Evolutionary conservation across 345 rosid genomes (phyloP), one percentile per base, ranked within the genome.

Genomic region (Euphorbia pulcherrima): DNA sequence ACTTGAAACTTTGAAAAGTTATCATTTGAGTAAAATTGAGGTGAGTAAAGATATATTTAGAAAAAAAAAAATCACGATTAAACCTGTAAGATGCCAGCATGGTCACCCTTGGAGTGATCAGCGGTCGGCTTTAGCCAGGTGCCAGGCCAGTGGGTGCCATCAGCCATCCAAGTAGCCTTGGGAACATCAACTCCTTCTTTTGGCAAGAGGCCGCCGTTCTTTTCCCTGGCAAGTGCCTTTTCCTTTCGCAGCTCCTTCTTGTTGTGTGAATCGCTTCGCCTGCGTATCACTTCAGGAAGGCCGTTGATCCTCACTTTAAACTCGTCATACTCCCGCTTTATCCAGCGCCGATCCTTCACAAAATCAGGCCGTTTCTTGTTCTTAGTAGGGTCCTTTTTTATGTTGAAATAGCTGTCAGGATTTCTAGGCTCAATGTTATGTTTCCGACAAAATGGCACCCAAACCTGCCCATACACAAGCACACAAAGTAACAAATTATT

Each of bases 111-210:
- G 20, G 83, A 2, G 66, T 93, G 98, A 71, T 90, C 97, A 14
- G 88, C 63, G 7, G 71, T 68, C 1, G 97, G 80, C 35, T 68
- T 57, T 65, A 80, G 77, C 98, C 98, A 93, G 0, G 98, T 88
- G 3, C 98, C 97, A 12, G 98, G 98, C 98, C 98, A 92, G 51
- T 88, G 97, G 1, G 97, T 92, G 8, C 97, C 98, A 64, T 93
- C 96, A 50, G 98, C 98, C 97, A 93, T 93, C 98, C 98, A 93
- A 1, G 97, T 93, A 50, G 98, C 98, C 65, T 83, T 79, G 1
- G 72, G 72, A 10, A 83, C 82, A 7, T 71, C 54, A 61, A 81
- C 74, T 1, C 84, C 87, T 46, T 87, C 93, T 0, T 74, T 70
- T 0, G 90, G 85, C 75, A 81, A 60, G 7, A 30, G 64, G 12